Evolutionary conservation across 768 basidiomycete species (phyloP).

Genomic region (Tulasnella calospora): DNA sequence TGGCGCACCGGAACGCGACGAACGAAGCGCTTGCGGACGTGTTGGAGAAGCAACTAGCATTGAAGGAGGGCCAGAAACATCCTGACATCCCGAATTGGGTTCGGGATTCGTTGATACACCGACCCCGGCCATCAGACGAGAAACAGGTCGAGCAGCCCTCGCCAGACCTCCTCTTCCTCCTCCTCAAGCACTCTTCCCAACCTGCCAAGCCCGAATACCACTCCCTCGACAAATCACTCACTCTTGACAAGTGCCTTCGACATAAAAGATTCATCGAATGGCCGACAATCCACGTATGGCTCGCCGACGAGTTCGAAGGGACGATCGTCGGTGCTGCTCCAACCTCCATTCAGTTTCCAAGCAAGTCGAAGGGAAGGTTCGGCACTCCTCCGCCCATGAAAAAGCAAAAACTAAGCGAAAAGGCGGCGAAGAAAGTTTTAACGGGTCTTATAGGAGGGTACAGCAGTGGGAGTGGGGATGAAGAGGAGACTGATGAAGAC

Average conservation of each 20-base stretch:
- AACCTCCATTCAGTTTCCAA: constrained; percentile 29
- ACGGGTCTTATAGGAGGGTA: constrained; percentile 56
- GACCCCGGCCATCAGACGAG: constrained; percentile 34
- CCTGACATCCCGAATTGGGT: constrained; percentile 44
- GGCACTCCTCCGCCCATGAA: constrained; percentile 40
- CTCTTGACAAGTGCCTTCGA: constrained; percentile 48
- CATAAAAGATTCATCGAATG: constrained; percentile 74
- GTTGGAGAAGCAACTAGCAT: constrained; percentile 42
- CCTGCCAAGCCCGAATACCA: constrained; percentile 44
- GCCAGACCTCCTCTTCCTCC: constrained; percentile 58
- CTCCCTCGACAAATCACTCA: constrained; percentile 49
- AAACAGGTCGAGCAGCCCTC: constrained; percentile 45
- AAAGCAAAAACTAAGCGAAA: constrained; percentile 51
- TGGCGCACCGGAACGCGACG: constrained; percentile 62
- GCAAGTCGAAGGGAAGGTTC: constrained; percentile 36
- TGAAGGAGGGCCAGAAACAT: constrained; percentile 44
- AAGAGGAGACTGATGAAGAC: constrained; percentile 29
- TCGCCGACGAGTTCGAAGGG: constrained; percentile 55
- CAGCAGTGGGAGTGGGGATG: constrained; percentile 49
- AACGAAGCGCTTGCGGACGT: constrained; percentile 48
- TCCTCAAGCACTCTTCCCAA: constrained; percentile 27
- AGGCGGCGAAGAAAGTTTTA: constrained; percentile 53
- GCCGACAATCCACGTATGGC: constrained; percentile 75
- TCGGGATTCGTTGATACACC: constrained; percentile 47
- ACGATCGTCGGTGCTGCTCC: constrained; percentile 46